Evolutionary conservation across 2,329 filamentous ascomycete species (phyloP), one percentile per base, ranked within the genome.

Genomic region (Epichloe scottii): DNA sequence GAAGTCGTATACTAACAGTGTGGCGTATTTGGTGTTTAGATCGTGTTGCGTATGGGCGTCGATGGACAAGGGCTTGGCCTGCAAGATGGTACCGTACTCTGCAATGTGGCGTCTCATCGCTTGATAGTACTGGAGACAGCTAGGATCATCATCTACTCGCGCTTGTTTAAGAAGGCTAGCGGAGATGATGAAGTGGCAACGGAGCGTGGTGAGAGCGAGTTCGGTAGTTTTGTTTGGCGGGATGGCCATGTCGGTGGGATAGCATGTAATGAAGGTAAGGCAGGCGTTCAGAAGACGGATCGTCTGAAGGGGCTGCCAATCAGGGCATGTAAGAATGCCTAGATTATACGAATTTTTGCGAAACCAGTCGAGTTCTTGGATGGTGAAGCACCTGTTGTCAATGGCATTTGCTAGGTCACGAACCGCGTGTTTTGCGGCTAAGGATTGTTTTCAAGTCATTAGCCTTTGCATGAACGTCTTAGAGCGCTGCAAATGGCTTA

Each of bases 331-430:
- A 54, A 81, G 79, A 4, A 91, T 66, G 0, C 82, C 83, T 6
- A 89, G 64, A 57, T 93, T 94, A 69, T 94, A 95, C 1, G 85
- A 77, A 55, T 87, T 91, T 55, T 83, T 83, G 38, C 83, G 84
- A 62, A 95, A 90, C 89, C 89, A 95, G 57, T 90, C 77, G 3
- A 94, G 71, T 58, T 95, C 89, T 3, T 72, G 63, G 0, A 74
- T 52, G 0, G 75, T 78, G 60, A 89, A 89, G 1, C 74, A 52
- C 54, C 67, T 77, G 34, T 67, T 64, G 8, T 69, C 71, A 17
- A 68, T 59, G 40, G 58, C 63, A 55, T 69, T 69, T 48, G 61
- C 69, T 3, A 60, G 67, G 17, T 63, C 65, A 53, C 66, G 56
- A 34, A 68, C 52, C 19, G 66, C 59, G 50, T 59, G 49, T 26